A percentile compares a stretch with the other conserved stretches of the same genome.
These are phyloP conservation scores for Uncinocarpus reesii DNA, from an alignment of 2,329 filamentous ascomycete species.

Conservation along the genomic window DNA sequence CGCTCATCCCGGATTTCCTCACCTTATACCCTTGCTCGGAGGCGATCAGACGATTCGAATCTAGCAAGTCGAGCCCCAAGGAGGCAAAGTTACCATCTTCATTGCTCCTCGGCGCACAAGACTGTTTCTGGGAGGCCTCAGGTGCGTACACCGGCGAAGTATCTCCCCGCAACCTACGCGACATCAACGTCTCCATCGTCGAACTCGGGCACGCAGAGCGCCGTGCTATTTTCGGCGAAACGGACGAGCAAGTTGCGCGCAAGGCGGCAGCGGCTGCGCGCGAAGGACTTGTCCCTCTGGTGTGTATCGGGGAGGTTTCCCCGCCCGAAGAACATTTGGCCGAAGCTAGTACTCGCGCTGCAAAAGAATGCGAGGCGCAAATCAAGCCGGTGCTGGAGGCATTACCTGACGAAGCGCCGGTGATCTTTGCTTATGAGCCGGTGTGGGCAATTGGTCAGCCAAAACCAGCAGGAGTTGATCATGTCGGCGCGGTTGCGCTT, in stretches of 20 bases:
- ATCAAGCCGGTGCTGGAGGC: constrained; percentile 53
- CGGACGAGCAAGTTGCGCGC: constrained; percentile 54
- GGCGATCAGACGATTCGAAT: constrained; percentile 27
- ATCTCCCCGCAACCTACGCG: constrained; percentile 55
- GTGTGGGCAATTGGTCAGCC: constrained; percentile 78
- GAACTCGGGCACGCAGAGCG: constrained; percentile 76
- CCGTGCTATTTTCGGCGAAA: constrained; percentile 61
- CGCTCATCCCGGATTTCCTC: constrained; percentile 69
- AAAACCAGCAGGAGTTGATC: constrained; percentile 58
- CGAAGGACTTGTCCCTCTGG: constrained; percentile 63
- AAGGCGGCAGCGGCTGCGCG: constrained; percentile 60
- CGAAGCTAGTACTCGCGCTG: constrained; percentile 46
- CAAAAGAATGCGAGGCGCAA: constrained; percentile 57
- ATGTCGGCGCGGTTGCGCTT: constrained; percentile 61
- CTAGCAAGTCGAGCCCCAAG: constrained; percentile 21
- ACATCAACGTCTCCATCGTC: constrained; percentile 60
- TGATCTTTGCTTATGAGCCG: constrained; percentile 76
- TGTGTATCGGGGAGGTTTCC: constrained; percentile 68
- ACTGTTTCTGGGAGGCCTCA: constrained; percentile 57
- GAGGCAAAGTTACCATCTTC: constrained; percentile 29
- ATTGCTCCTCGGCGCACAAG: constrained; percentile 63
- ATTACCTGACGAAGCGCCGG: constrained; percentile 52
- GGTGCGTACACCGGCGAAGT: constrained; percentile 73
- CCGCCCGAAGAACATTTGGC: constrained; percentile 38
- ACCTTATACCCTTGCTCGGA: constrained; percentile 45